These are phyloP conservation scores for Tulasnella calospora DNA, from an alignment of 768 basidiomycete species.

Conservation along the genomic window DNA sequence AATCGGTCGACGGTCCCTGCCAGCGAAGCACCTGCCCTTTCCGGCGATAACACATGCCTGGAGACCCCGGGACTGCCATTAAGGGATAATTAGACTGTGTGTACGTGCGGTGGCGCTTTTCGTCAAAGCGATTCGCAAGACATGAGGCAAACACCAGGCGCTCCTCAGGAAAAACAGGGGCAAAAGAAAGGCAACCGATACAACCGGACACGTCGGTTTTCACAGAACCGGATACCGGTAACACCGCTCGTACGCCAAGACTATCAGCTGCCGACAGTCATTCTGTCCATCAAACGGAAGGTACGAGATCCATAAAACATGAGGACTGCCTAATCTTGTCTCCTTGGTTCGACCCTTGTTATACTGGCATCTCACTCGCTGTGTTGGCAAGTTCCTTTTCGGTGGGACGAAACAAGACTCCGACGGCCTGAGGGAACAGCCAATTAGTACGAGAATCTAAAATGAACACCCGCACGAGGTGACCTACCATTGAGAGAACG, in stretches of 20 bases:
- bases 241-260: neutral
- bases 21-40: neutral
- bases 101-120: neutral
- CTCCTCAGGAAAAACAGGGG: neutral
- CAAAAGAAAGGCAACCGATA: neutral
- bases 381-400: constrained; percentile 86
- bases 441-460: neutral
- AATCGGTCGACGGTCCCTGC: neutral
- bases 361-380: too few relatives aligned
- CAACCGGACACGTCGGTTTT: neutral
- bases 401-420: constrained; percentile 82
- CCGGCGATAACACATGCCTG: neutral
- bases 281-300: too few relatives aligned
- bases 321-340: too few relatives aligned
- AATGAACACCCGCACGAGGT: neutral
- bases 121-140: neutral
- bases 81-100: neutral
- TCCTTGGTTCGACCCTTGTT: too few relatives aligned
- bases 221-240: neutral
- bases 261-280: neutral
- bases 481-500: constrained; percentile 84
- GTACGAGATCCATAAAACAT: too few relatives aligned
- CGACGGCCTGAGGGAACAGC: constrained; percentile 58
- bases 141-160: neutral
- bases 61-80: neutral